phyloP scores from a whole-genome alignment of 345 rosid genomes.

The Carallia brachiata region DNA sequence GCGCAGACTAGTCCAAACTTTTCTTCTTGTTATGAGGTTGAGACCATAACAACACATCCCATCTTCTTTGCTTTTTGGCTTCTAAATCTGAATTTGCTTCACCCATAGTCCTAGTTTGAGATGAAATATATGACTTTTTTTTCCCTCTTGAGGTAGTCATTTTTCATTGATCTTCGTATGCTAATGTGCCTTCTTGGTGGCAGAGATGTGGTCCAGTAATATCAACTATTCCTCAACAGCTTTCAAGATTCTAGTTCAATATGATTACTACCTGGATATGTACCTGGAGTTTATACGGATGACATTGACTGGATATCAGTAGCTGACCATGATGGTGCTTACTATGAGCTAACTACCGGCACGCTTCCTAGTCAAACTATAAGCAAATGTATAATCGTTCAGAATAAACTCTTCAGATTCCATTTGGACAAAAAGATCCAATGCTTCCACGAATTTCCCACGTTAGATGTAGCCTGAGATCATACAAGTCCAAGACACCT shows the following conservation, averaged over 20 bases:
- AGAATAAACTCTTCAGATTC: constrained; percentile 21
- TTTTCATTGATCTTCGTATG: not conserved
- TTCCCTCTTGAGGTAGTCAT: not conserved
- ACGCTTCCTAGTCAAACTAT: constrained; percentile 10
- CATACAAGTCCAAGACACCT: constrained; percentile 37
- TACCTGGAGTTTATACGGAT: too few relatives aligned
- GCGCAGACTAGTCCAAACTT: not conserved
- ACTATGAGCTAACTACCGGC: too few relatives aligned
- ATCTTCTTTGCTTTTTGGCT: not conserved
- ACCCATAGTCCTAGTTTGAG: not conserved
- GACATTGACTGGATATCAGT: too few relatives aligned
- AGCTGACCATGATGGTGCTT: too few relatives aligned
- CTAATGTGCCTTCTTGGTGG: constrained; percentile 17
- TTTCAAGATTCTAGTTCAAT: constrained; percentile 93
- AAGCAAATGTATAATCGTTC: constrained; percentile 33
- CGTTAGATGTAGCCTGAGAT: constrained; percentile 25
- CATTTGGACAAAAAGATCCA: constrained; percentile 29
- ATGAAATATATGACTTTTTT: not conserved
- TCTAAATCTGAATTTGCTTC: not conserved
- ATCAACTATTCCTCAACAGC: constrained; percentile 97
- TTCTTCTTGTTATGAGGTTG: too few relatives aligned
- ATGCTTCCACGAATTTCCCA: constrained; percentile 9
- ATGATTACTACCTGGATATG: constrained; percentile 57
- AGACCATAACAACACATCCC: not conserved
- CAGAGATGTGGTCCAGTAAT: constrained; percentile 96